Evolutionary conservation across 768 basidiomycete species (phyloP).

Genomic region (Kwoniella botswanensis): DNA sequence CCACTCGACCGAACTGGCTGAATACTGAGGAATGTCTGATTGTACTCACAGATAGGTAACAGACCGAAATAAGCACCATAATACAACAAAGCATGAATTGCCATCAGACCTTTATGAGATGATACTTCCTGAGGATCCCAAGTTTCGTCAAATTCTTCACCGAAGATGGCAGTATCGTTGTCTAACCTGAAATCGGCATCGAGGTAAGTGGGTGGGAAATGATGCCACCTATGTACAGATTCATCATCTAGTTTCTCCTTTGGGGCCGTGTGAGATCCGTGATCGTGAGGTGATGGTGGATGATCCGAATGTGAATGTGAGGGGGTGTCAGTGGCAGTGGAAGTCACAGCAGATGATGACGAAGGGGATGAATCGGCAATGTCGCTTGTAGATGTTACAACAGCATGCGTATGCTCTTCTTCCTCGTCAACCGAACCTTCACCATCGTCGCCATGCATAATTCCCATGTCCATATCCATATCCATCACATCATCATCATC

Average conservation of each 20-base stretch:
- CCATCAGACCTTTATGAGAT: slow-evolving; percentile 65
- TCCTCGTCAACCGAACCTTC: neutral
- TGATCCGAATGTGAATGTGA: slow-evolving; percentile 7
- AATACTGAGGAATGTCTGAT: neutral
- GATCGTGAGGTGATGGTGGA: slow-evolving; percentile 20
- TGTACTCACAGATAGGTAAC: slow-evolving; percentile 73
- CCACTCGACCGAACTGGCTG: slow-evolving; percentile 1
- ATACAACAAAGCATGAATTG: slow-evolving; percentile 75
- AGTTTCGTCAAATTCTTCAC: slow-evolving; percentile 40
- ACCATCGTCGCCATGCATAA: slow-evolving; percentile 14
- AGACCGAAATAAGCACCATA: slow-evolving; percentile 78
- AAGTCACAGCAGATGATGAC: slow-evolving; percentile 4
- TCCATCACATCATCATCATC: slow-evolving; percentile 1
- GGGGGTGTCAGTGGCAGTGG: neutral
- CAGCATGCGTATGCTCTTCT: slow-evolving; percentile 20
- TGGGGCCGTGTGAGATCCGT: slow-evolving; percentile 39
- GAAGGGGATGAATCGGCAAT: slow-evolving; percentile 1
- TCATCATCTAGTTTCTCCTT: slow-evolving; percentile 34
- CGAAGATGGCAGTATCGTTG: slow-evolving; percentile 46
- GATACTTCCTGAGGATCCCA: slow-evolving; percentile 34
- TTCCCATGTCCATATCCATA: slow-evolving; percentile 19
- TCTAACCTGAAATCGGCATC: slow-evolving; percentile 44
- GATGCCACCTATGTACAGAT: slow-evolving; percentile 35
- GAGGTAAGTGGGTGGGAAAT: slow-evolving; percentile 44
- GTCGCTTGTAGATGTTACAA: slow-evolving; percentile 4